phyloP scores from a whole-genome alignment of 164 flowering plant species.

The Akebia trifoliata region DNA sequence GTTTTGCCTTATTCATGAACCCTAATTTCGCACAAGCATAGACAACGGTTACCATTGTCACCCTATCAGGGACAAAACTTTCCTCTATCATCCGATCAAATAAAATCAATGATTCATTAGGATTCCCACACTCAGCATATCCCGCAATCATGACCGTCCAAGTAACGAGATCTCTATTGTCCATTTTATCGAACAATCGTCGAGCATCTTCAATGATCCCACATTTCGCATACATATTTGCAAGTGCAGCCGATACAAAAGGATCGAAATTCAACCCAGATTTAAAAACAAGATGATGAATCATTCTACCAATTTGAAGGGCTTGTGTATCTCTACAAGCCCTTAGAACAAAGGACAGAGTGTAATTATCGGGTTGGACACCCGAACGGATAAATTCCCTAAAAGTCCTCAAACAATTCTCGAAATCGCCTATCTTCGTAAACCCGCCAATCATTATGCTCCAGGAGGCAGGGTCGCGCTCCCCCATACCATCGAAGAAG shows the following conservation, averaged over 20 bases:
- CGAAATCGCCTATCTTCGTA: slow-evolving; percentile 37
- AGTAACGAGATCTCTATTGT: slow-evolving; percentile 36
- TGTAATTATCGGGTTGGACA: slow-evolving; percentile 31
- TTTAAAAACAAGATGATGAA: slow-evolving; percentile 35
- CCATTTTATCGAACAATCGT: slow-evolving; percentile 45
- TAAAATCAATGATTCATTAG: slow-evolving; percentile 38
- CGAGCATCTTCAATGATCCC: slow-evolving; percentile 35
- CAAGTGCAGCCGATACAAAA: slow-evolving; percentile 38
- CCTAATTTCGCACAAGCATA: slow-evolving; percentile 60
- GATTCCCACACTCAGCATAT: slow-evolving; percentile 41
- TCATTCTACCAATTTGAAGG: slow-evolving; percentile 29
- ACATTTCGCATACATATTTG: slow-evolving; percentile 49
- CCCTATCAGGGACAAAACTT: slow-evolving; percentile 44
- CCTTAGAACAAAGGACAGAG: slow-evolving; percentile 42
- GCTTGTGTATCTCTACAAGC: slow-evolving; percentile 33
- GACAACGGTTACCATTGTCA: slow-evolving; percentile 50
- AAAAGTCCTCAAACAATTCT: slow-evolving; percentile 31
- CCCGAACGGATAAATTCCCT: slow-evolving; percentile 37
- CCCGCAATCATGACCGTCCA: slow-evolving; percentile 60
- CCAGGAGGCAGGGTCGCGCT: slow-evolving; percentile 39
- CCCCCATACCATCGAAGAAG: slow-evolving; percentile 32
- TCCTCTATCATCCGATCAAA: slow-evolving; percentile 45
- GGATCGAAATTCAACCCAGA: slow-evolving; percentile 31
- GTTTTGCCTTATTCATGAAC: slow-evolving; percentile 37
- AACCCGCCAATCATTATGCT: slow-evolving; percentile 53